Percentiles rank a stretch among this genome's conserved stretches.
Conservation (phyloP, 331 rosid genomes). For the Quercus phellos region DNA sequence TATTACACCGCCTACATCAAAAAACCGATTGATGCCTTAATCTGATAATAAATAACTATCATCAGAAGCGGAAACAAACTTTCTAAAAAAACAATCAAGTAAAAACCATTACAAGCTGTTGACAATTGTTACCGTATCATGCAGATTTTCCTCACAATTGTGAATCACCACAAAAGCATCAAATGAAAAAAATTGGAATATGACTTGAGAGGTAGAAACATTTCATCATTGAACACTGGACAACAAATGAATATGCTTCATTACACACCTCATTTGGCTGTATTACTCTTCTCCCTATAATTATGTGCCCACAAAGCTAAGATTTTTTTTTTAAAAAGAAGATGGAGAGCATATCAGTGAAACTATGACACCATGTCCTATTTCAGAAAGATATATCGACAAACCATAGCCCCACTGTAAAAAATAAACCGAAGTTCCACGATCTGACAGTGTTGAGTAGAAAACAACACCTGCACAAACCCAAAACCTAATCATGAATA, state of each 20-base stretch:
- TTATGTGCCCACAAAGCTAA: background rate
- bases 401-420: background rate
- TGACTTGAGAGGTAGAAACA: background rate
- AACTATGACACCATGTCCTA: background rate
- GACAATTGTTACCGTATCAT: background rate
- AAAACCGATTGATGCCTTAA: fast-evolving
- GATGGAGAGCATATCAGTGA: background rate
- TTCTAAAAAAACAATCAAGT: background rate
- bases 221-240: background rate
- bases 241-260: background rate
- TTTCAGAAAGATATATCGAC: background rate
- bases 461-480: background rate
- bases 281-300: too few species aligned
- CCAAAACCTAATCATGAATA: background rate
- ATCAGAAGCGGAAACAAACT: fast-evolving
- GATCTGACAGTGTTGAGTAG: background rate
- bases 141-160: background rate
- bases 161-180: background rate
- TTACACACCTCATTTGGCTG: too few species aligned
- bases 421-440: background rate
- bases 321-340: too few species aligned
- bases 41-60: too few species aligned
- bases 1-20: fast-evolving
- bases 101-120: background rate
- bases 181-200: background rate